A percentile compares a stretch with the other conserved stretches of the same genome.
Evolutionary conservation across 2,329 filamentous ascomycete species (phyloP).

Genomic region (Talaromyces sp.): DNA sequence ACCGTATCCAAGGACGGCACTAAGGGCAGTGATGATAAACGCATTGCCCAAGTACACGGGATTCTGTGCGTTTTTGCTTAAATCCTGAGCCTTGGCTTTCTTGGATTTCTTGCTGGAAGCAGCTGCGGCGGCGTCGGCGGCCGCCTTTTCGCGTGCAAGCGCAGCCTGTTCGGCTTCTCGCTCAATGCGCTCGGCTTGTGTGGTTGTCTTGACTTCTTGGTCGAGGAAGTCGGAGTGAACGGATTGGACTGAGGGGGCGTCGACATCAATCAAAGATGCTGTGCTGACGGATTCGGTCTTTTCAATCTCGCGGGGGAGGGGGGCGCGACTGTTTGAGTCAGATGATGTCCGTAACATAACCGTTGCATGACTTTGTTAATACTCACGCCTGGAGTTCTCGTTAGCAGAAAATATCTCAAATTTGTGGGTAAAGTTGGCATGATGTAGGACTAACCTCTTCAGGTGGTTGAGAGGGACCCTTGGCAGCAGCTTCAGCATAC

Average conservation of each 20-base stretch:
- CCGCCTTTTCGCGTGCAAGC: constrained; percentile 21
- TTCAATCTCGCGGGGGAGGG: constrained; percentile 37
- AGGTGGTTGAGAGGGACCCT: constrained; percentile 45
- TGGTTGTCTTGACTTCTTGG: constrained; percentile 44
- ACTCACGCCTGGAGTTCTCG: constrained; percentile 16
- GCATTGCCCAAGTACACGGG: constrained; percentile 48
- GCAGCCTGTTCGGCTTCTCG: constrained; percentile 35
- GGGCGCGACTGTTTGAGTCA: constrained; percentile 35
- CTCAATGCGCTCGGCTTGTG: constrained; percentile 45
- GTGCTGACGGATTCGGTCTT: constrained; percentile 40
- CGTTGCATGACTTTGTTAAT: not conserved
- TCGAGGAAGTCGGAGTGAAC: constrained; percentile 42
- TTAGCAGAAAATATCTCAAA: not conserved
- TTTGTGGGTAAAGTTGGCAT: not conserved
- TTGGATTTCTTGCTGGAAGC: constrained; percentile 29
- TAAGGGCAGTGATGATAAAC: constrained; percentile 38
- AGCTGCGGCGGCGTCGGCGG: constrained; percentile 12
- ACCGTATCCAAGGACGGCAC: constrained; percentile 45
- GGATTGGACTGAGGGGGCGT: constrained; percentile 44
- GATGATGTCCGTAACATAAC: not conserved
- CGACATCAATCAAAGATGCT: constrained; percentile 46
- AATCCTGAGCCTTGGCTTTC: constrained; percentile 31
- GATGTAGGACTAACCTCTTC: constrained; percentile 39
- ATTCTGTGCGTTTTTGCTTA: constrained; percentile 43
- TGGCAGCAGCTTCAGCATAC: constrained; percentile 48